A percentile compares a stretch with the other conserved stretches of the same genome.
phyloP scores from a whole-genome alignment of 1,284 basidiomycete genomes.

The Wallemia mellicola region DNA sequence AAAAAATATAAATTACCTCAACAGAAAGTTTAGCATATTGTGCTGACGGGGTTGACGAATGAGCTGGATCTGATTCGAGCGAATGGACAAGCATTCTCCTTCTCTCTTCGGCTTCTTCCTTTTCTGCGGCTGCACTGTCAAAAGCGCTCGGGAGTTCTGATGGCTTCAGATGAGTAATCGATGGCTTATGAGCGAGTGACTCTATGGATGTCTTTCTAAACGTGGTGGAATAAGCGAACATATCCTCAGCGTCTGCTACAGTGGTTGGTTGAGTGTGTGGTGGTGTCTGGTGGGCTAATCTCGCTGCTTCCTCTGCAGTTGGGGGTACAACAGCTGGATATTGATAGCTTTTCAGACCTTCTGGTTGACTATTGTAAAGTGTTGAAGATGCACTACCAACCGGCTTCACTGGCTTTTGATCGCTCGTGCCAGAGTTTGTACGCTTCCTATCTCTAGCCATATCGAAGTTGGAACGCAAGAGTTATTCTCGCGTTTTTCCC shows the following conservation, averaged over 20 bases:
- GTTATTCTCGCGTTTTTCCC: too few species aligned
- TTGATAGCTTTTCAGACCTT: background rate
- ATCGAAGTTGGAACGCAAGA: background rate
- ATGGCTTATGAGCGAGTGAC: background rate
- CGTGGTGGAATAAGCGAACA: background rate
- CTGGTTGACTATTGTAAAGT: background rate
- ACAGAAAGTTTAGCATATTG: background rate
- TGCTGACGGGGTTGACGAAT: background rate
- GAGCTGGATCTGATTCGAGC: background rate
- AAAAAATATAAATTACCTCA: background rate
- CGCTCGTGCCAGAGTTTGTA: background rate
- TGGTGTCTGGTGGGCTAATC: background rate
- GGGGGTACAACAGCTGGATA: background rate
- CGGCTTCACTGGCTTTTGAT: background rate
- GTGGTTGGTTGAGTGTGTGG: background rate
- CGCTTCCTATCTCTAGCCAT: background rate
- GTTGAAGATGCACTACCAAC: background rate
- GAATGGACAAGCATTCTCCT: background rate
- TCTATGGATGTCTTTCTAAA: background rate
- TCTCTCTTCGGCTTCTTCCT: background rate
- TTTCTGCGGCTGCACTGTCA: background rate
- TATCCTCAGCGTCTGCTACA: background rate
- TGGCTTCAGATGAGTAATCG: background rate
- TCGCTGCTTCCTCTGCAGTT: background rate
- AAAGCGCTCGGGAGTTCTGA: background rate